Base-by-base conservation (phyloP, 1,139 yeast genomes). In the Kodamaea plutei region DNA sequence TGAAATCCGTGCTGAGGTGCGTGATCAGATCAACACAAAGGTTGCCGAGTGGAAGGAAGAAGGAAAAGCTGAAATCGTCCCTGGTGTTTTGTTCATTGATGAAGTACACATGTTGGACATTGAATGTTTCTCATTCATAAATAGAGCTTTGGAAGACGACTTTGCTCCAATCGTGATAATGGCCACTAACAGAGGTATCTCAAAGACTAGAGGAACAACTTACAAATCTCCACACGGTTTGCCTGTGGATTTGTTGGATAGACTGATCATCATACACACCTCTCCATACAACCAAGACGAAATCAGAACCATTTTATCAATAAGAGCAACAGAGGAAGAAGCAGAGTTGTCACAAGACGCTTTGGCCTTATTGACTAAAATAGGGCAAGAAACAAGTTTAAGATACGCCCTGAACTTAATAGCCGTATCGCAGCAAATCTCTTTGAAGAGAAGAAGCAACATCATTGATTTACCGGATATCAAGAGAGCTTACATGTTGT, bases 21-120 rank as follows among this genome's bases (percentile, higher is more conserved):
- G 99, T 54, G 96, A 89, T 55, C 98, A 93, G 64, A 91, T 93
- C 57, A 91, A 93, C 62, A 77, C 89, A 31, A 91, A 91, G 62
- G 96, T 93, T 33, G 95, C 94, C 18, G 98, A 93, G 62, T 93
- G 98, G 98, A 87, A 84, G 53, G 99, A 93, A 67, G 98, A 93
- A 69, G 98, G 98, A 37, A 93, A 91, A 58, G 98, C 98, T 8
- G 96, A 89, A 50, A 89, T 93, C 44, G 84, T 88, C 30, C 97
- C 98, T n/a, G 99, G 99, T 45, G 98, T 93, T 8, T 69, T 93
- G 48, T 93, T 93, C 60, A 87, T 93, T 49, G 99, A 93, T 61
- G 99, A 93, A 63, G 97, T 89, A 33, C 98, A 93, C 62, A 93
- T 93, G 97, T 76, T 93, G 45, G 99, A 93, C 58, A 85, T 93